Percentiles rank a stretch among this genome's conserved stretches.
Conservation (phyloP, 148 eudicot species). For the Amaranthus hypochondriacus region DNA sequence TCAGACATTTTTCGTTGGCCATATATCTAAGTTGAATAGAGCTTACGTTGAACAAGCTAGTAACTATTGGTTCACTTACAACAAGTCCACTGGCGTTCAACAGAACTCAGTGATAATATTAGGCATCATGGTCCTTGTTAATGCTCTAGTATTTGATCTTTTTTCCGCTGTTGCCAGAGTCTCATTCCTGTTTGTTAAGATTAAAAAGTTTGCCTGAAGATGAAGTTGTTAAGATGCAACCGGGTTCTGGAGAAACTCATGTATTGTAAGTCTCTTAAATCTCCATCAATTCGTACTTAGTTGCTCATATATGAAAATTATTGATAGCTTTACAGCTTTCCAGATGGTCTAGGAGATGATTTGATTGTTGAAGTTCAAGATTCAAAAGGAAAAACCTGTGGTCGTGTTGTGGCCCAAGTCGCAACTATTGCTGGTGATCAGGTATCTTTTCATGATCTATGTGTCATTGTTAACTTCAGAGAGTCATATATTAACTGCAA, state of each 20-base stretch:
- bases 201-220: constrained; percentile 85
- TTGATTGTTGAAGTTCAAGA: constrained; percentile 76
- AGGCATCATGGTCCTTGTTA: background rate
- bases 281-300: background rate
- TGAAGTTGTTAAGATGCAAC: constrained; percentile 75
- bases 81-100: background rate
- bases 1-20: background rate
- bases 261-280: constrained; percentile 58
- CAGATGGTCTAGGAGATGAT: constrained; percentile 95
- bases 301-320: constrained; percentile 10
- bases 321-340: constrained; percentile 64
- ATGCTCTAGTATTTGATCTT: background rate
- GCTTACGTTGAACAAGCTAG: background rate
- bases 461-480: background rate
- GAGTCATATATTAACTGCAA: background rate
- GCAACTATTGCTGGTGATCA: constrained; percentile 83
- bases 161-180: constrained; percentile 38
- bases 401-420: constrained; percentile 83
- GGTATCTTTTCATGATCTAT: constrained; percentile 33
- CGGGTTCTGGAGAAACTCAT: constrained; percentile 90
- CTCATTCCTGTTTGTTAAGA: constrained; percentile 65
- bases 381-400: constrained; percentile 70
- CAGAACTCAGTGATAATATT: background rate
- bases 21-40: background rate
- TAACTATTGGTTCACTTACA: background rate